phyloP scores from a whole-genome alignment of 1,284 basidiomycete genomes.

The Marasmius oreades region DNA sequence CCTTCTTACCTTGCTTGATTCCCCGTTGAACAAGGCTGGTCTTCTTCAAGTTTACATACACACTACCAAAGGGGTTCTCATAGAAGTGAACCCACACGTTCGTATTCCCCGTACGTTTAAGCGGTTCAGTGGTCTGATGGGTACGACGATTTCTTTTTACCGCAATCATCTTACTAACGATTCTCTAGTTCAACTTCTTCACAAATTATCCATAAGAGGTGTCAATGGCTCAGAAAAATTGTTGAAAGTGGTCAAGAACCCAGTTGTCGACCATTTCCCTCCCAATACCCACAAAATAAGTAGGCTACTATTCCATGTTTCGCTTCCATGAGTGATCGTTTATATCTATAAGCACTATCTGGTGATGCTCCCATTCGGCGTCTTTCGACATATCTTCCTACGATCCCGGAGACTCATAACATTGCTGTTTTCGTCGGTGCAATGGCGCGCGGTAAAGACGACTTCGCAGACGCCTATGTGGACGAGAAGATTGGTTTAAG shows the following conservation, averaged over 20 bases:
- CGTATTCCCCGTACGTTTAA: constrained; percentile 98
- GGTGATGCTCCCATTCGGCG: constrained; percentile 87
- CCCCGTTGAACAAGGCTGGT: constrained; percentile 97
- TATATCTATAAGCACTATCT: constrained; percentile 66
- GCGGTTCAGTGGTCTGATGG: constrained; percentile 97
- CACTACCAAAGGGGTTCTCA: constrained; percentile 94
- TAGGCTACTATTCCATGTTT: constrained; percentile 37
- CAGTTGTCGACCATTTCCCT: constrained; percentile 93
- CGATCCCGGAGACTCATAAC: constrained; percentile 82
- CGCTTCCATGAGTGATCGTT: constrained; percentile 6
- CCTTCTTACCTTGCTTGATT: constrained; percentile 94
- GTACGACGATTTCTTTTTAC: constrained; percentile 42
- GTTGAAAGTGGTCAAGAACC: constrained; percentile 98
- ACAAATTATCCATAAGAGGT: constrained; percentile 92
- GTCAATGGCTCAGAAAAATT: constrained; percentile 97
- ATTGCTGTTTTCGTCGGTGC: constrained; percentile 97
- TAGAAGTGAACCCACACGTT: constrained; percentile 98
- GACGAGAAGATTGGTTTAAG: constrained; percentile 98
- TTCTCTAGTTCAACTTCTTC: constrained; percentile 88
- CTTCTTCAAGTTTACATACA: constrained; percentile 98
- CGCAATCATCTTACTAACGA: too few relatives aligned
- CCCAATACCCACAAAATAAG: constrained; percentile 95
- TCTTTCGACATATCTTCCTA: constrained; percentile 80
- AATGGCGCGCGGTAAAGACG: constrained; percentile 93
- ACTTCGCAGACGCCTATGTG: constrained; percentile 95